Base-by-base conservation (phyloP, 1,284 basidiomycete genomes). In the Apiotrichum porosum region DNA sequence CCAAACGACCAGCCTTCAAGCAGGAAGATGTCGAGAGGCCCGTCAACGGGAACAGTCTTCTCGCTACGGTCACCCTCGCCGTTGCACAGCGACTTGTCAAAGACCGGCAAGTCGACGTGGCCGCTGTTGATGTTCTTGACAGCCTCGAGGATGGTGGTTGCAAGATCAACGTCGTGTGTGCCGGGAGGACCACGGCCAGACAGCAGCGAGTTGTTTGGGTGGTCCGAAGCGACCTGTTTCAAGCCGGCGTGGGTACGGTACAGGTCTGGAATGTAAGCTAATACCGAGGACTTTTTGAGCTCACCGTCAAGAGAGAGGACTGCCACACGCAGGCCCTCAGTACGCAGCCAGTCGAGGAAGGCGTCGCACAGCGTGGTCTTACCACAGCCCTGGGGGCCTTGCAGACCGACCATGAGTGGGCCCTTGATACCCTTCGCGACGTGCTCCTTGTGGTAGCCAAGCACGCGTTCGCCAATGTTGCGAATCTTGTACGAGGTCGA, bases 11-110 rank as follows among this genome's bases (percentile, higher is more conserved):
- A 79, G 15, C 78, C 76, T 56, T 75, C 72, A 31, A 97, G 76
- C 37, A 97, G 78, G 39, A 97, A 84, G n/a, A 97, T 74, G 64
- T 94, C 88, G 3, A 93, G 64, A 0, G 81, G 80, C 1, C 67
- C 70, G 9, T 54, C 33, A 0, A 77, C 60, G 0, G 43, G 34
- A 9, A 65, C 49, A 1, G 61, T 67, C 28, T 77, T 75, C 8
- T 76, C 67, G 9, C 81, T 69, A 6, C 93, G 82, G 68, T 97
- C 93, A 0, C 93, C 93, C 67, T 86, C 79, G 1, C 92, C 92
- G 33, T 71, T 69, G 60, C 80, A 81, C 33, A 84, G 67, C 56
- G 84, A 86, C 76, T 97, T 97, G 63, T 97, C 90, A 63, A 92
- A 97, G 21, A 80, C 74, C 0, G 93, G 93, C 1, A 56, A 37